phyloP scores from a whole-genome alignment of 2,329 filamentous ascomycete genomes.

The Curvularia lunata region DNA sequence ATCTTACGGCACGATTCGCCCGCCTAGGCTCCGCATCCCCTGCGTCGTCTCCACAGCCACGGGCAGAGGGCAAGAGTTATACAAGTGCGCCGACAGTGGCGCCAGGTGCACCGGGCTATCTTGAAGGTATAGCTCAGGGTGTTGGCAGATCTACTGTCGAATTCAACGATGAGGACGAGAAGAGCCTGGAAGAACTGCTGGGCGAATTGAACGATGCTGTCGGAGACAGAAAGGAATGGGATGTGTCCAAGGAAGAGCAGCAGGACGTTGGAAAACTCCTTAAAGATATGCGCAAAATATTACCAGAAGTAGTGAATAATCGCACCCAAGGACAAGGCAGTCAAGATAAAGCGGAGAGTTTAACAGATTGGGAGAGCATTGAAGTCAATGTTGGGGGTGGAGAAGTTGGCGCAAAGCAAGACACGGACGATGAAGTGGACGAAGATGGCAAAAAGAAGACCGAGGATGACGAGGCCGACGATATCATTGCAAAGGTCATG shows the following conservation, averaged over 20 bases:
- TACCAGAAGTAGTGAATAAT: slow-evolving; percentile 43
- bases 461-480: slow-evolving; percentile 52
- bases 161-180: slow-evolving; percentile 51
- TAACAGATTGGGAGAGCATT: slow-evolving; percentile 44
- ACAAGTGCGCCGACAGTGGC: slow-evolving; percentile 32
- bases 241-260: slow-evolving; percentile 49
- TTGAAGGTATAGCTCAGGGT: slow-evolving; percentile 42
- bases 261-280: slow-evolving; percentile 51
- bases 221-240: slow-evolving; percentile 48
- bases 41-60: slow-evolving; percentile 35
- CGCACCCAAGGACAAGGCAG: slow-evolving; percentile 12
- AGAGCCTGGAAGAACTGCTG: slow-evolving; percentile 56
- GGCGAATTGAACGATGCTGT: slow-evolving; percentile 47
- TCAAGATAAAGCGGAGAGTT: slow-evolving; percentile 18
- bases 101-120: slow-evolving; percentile 44
- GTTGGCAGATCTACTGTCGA: slow-evolving; percentile 34
- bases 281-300: slow-evolving; percentile 50
- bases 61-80: slow-evolving; percentile 27
- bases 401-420: slow-evolving; percentile 27
- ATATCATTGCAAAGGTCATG: slow-evolving; percentile 55
- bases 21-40: slow-evolving; percentile 43
- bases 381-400: slow-evolving; percentile 39
- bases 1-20: slow-evolving; percentile 49
- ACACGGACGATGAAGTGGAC: slow-evolving; percentile 22
- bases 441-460: slow-evolving; percentile 33